Conservation (phyloP, 1,139 yeast species). For the Taphrina sp. region DNA sequence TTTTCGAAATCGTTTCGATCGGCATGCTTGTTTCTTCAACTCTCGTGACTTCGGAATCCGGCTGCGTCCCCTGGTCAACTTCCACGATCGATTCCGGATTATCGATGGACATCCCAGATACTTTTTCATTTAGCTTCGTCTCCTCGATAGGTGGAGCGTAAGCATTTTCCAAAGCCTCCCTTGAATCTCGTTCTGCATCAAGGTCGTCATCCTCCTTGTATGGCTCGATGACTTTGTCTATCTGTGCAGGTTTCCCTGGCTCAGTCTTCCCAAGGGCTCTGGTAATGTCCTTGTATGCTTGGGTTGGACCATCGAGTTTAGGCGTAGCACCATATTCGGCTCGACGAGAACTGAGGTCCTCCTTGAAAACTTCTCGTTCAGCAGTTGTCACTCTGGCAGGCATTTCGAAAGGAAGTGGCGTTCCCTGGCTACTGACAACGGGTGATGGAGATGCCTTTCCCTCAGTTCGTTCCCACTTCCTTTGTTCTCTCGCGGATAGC, state of each 20-base stretch:
- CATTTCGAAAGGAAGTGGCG: not conserved
- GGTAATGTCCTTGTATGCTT: slow-evolving; percentile 25
- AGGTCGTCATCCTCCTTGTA: slow-evolving; percentile 9
- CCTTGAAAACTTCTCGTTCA: slow-evolving; percentile 20
- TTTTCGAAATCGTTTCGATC: not conserved
- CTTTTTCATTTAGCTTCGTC: slow-evolving; percentile 1
- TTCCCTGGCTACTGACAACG: too few relatives aligned
- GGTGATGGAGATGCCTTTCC: not conserved
- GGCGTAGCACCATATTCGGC: slow-evolving; percentile 32
- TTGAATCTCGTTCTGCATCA: not conserved
- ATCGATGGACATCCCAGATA: slow-evolving; percentile 1
- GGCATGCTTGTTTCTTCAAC: too few relatives aligned
- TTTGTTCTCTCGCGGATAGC: slow-evolving; percentile 14
- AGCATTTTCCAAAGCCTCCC: slow-evolving; percentile 14
- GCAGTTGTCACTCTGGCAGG: not conserved
- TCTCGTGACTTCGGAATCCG: not conserved
- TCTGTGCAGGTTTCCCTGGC: not conserved
- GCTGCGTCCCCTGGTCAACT: not conserved
- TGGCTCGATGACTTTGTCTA: slow-evolving; percentile 1
- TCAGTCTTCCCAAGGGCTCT: slow-evolving; percentile 15
- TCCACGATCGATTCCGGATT: not conserved
- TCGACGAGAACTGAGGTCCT: slow-evolving; percentile 24
- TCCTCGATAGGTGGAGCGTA: slow-evolving; percentile 23
- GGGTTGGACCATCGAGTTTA: slow-evolving; percentile 10
- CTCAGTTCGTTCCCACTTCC: slow-evolving; percentile 17